These are phyloP conservation scores for Boletales sp. DNA, from an alignment of 768 basidiomycete genomes.

Conservation along the genomic window DNA sequence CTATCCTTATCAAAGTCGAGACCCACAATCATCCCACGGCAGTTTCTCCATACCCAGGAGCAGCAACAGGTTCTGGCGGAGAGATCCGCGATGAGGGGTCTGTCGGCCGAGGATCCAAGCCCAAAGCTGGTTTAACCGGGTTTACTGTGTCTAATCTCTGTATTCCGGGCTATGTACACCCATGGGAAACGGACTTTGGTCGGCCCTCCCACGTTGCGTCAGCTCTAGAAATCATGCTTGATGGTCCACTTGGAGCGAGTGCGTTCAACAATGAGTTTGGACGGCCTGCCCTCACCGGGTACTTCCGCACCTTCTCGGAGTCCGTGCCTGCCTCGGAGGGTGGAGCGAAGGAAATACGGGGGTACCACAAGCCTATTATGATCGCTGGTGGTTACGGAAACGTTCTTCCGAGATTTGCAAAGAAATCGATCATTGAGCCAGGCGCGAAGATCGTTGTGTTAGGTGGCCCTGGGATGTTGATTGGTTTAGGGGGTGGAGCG, in stretches of 20 bases:
- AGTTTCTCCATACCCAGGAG: constrained; percentile 97
- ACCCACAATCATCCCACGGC: constrained; percentile 99
- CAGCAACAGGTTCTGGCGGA: constrained; percentile 96
- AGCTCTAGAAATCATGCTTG: constrained; percentile 94
- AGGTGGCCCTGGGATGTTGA: constrained; percentile 94
- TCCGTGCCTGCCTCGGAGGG: constrained; percentile 54
- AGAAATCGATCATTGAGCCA: constrained; percentile 70
- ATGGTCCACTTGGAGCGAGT: constrained; percentile 90
- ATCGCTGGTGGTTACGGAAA: constrained; percentile 96
- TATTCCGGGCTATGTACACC: constrained; percentile 87
- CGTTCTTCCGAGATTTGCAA: constrained; percentile 79
- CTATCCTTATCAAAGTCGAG: constrained; percentile 94
- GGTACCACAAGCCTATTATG: constrained; percentile 99
- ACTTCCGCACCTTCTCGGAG: constrained; percentile 93
- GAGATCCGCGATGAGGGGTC: constrained; percentile 99
- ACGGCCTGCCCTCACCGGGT: constrained; percentile 86
- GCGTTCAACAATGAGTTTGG: constrained; percentile 99
- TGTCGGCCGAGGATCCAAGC: constrained; percentile 90
- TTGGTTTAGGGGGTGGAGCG: constrained; percentile 95
- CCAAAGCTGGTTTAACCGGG: constrained; percentile 91
- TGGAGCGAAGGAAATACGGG: constrained; percentile 63
- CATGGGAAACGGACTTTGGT: constrained; percentile 96
- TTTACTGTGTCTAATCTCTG: constrained; percentile 93
- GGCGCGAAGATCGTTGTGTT: constrained; percentile 90
- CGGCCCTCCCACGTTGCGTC: constrained; percentile 88